Base-by-base conservation (phyloP, 78 protist genomes). In the Guillardia theta region DNA sequence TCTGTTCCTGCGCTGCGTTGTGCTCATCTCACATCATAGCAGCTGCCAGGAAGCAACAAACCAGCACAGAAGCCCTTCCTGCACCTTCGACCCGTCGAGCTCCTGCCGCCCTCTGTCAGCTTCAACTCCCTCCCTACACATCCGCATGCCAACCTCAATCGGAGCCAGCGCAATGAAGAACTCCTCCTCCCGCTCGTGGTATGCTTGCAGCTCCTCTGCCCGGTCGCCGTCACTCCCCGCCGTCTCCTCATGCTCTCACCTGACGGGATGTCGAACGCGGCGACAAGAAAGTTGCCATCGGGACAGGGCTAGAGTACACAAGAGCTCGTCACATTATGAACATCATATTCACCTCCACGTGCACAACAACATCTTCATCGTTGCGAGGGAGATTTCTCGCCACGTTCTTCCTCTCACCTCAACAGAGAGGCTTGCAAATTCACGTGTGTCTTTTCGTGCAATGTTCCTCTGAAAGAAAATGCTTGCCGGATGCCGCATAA, bases 401-500 rank as follows among this genome's bases (percentile, higher is more conserved):
- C n/a, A n/a, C n/a, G n/a, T n/a, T n/a, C n/a, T n/a, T n/a, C n/a
- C n/a, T n/a, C n/a, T n/a, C n/a, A n/a, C n/a, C n/a, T 70, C 83
- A 15, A 70, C 83, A 24, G 46, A 24, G 83, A 70, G 83, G 10
- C 62, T 53, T 53, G 62, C 62, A 12, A 53, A 4, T 64, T 5
- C 78, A 24, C n/a, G 12, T 64, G 78, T 64, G 78, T 64, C 33
- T 64, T 10, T 50, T 10, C 58, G 15, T 50, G 83, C 83, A 43
- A 70, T 70, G 33, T 43, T 43, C 1, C 83, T 4, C 36, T 70
- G 9, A 43, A 70, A 70, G 83, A 70, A 70, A 6, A 70, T 24
- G 83, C 83, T 24, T 24, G 83, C 83, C 4, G 83, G 83, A 6
- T 70, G 83, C 83, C 83, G 83, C 83, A 70, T 70, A 36, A 70